Base-by-base conservation (phyloP, 1,284 basidiomycete genomes). In the Earliella scabrosa region DNA sequence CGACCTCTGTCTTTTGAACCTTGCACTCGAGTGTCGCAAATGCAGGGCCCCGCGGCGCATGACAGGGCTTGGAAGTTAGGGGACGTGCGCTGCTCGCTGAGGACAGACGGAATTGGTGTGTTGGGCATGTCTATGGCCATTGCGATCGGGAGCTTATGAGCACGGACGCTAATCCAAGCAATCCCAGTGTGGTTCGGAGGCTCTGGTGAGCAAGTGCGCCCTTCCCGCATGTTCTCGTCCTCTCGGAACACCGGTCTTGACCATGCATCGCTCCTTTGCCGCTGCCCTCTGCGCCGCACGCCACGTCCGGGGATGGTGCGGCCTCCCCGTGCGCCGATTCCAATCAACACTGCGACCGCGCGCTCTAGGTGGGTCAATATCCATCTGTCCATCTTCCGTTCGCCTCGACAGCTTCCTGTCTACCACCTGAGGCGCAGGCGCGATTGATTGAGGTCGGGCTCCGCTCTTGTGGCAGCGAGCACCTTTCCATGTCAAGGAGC, bases 241-340 rank as follows among this genome's bases (percentile, higher is more conserved):
- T n/a, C 31, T 23, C 26, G 13, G 35, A 7, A 41, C 21, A 39
- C n/a, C 41, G 16, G 35, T 29, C 14, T 29, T 23, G 23, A 20
- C 34, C 50, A 38, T 36, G 18, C 24, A 14, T 41, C 24, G 32
- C 11, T 41, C 1, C 39, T 38, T 31, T 32, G 41, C 35, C n/a
- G 20, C 14, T 38, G 50, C 27, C 2, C n/a, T 35, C 46, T 54
- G 46, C 52, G 52, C 52, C 52, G 52, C 52, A 54, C 39, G 11
- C 35, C 39, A 44, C 32, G 46, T 21, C 18, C 45, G 18, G 27
- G 29, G 35, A 13, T 24, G 20, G 46, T 43, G 52, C 38, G 45
- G 45, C 23, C 20, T 43, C 23, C 9, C 29, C 45, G 52, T 54
- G 45, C 38, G 31, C 13, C 29, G 7, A 4, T 26, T 26, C n/a